These are phyloP conservation scores for Calvatia gigantea DNA, from an alignment of 768 basidiomycete species.

Conservation along the genomic window DNA sequence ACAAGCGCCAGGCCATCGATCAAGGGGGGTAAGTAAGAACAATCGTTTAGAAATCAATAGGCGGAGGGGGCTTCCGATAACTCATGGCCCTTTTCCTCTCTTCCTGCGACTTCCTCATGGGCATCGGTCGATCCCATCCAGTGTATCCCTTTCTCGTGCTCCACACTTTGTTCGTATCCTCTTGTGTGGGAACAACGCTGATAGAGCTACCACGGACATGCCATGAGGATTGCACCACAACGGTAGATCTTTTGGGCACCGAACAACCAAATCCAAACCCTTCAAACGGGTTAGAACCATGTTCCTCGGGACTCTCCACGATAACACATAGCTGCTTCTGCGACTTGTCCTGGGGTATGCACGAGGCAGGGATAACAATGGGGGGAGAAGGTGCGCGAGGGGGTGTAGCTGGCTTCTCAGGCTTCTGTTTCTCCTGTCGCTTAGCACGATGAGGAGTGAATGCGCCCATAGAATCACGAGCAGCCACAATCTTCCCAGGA, in stretches of 20 bases:
- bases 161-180: slow-evolving; percentile 22
- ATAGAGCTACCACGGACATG: slow-evolving; percentile 13
- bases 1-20: slow-evolving; percentile 5
- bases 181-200: slow-evolving; percentile 7
- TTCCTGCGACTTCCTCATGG: slow-evolving; percentile 11
- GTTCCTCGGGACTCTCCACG: slow-evolving; percentile 33
- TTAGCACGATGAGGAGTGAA: slow-evolving; percentile 7
- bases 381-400: slow-evolving; percentile 13
- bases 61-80: slow-evolving; percentile 25
- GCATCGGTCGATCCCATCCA: slow-evolving; percentile 18
- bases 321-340: slow-evolving; percentile 26
- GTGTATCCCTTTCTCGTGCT: slow-evolving; percentile 25
- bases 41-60: slow-evolving; percentile 10
- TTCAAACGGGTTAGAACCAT: slow-evolving; percentile 21
- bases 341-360: slow-evolving; percentile 6
- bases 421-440: slow-evolving; percentile 7
- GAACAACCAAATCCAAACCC: slow-evolving; percentile 21
- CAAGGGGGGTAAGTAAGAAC: background rate
- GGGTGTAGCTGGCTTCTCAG: slow-evolving; percentile 8
- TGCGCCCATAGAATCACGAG: slow-evolving; percentile 21
- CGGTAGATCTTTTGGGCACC: background rate
- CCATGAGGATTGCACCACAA: background rate
- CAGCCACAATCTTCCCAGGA: slow-evolving; percentile 16
- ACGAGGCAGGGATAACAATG: slow-evolving; percentile 9
- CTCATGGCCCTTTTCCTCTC: slow-evolving; percentile 19